Percentiles rank a stretch among this genome's conserved stretches.
Conservation (phyloP, 192 early-diverging fungal genomes). For the Cladochytrium replicatum region DNA sequence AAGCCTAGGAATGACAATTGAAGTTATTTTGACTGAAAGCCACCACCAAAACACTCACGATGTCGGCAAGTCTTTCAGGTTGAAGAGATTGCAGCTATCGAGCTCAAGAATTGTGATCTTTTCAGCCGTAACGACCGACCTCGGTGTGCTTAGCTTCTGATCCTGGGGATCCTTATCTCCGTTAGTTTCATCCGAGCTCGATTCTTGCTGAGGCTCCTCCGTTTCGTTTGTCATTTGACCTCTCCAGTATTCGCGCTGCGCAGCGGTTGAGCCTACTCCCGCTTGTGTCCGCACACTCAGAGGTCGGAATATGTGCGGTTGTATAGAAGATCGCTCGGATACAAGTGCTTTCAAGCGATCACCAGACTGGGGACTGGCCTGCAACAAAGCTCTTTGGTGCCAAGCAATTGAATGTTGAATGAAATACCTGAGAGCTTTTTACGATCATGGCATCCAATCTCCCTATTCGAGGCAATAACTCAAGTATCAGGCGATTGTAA, state of each 20-base stretch:
- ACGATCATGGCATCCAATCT: too few species aligned
- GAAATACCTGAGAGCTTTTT: conserved; percentile 1
- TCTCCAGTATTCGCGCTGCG: conserved; percentile 36
- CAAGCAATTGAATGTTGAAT: conserved; percentile 1
- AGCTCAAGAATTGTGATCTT: conserved; percentile 43
- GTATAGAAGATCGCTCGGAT: conserved; percentile 28
- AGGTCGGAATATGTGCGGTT: conserved; percentile 43
- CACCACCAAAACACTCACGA: conserved; percentile 9
- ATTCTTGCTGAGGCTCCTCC: not conserved
- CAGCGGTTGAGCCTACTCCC: conserved; percentile 37
- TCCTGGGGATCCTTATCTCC: too few species aligned
- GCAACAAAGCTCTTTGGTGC: conserved; percentile 1
- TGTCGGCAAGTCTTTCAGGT: conserved; percentile 29
- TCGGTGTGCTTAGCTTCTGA: too few species aligned
- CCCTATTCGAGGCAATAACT: too few species aligned
- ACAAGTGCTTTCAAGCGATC: conserved; percentile 6
- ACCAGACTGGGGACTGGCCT: too few species aligned
- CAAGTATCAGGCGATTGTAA: too few species aligned
- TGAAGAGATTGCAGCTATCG: conserved; percentile 37
- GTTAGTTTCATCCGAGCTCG: too few species aligned
- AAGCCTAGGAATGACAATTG: conserved; percentile 16
- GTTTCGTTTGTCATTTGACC: not conserved
- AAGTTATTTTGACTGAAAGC: not conserved
- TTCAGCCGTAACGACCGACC: conserved; percentile 19
- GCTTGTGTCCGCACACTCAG: conserved; percentile 35